These are phyloP conservation scores for Purpureocillium takamizusanense DNA, from an alignment of 2,329 filamentous ascomycete species.

Conservation along the genomic window DNA sequence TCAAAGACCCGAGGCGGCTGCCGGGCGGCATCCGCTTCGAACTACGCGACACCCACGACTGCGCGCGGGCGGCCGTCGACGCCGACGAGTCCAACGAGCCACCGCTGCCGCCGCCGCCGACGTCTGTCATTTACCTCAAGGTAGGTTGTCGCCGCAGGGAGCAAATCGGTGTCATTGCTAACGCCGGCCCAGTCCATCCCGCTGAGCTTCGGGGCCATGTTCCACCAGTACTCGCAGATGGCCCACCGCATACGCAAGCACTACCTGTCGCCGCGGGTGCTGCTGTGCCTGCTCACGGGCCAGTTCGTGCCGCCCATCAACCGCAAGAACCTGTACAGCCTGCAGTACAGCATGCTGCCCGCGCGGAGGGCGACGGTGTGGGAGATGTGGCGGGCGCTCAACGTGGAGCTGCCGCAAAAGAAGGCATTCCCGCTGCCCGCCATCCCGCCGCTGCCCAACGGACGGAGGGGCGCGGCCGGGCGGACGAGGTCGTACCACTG, in stretches of 20 bases:
- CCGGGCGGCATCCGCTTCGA: constrained; percentile 82
- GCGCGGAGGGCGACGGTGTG: constrained; percentile 67
- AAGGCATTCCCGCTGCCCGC: constrained; percentile 27
- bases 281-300: constrained; percentile 80
- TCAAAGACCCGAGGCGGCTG: constrained; percentile 85
- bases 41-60: constrained; percentile 62
- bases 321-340: constrained; percentile 84
- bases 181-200: constrained; percentile 66
- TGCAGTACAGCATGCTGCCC: constrained; percentile 97
- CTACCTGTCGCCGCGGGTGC: constrained; percentile 81
- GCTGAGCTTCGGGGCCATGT: constrained; percentile 85
- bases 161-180: neutral
- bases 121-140: constrained; percentile 80
- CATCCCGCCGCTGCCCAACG: constrained; percentile 22
- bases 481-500: constrained; percentile 13
- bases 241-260: constrained; percentile 87
- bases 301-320: constrained; percentile 93
- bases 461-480: constrained; percentile 18
- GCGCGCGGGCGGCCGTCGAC: constrained; percentile 30
- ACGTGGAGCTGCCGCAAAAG: constrained; percentile 36
- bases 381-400: constrained; percentile 77
- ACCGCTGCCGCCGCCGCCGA: too few relatives aligned
- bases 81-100: constrained; percentile 31
- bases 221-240: constrained; percentile 94
- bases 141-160: constrained; percentile 33